phyloP scores from a whole-genome alignment of 2,329 filamentous ascomycete genomes.

The Colletotrichum falcatum region DNA sequence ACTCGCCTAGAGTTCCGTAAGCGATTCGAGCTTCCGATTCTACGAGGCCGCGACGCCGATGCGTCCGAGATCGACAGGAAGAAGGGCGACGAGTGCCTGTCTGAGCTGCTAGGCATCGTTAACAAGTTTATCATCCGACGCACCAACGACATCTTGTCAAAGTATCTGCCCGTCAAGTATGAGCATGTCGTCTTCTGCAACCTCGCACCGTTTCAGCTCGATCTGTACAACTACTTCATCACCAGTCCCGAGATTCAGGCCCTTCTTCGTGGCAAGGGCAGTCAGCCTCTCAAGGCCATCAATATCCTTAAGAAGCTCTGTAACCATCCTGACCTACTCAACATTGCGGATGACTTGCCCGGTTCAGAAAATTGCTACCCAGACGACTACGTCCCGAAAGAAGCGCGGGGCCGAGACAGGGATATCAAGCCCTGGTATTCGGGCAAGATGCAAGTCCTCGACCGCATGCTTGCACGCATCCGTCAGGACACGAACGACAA shows the following conservation, averaged over 20 bases:
- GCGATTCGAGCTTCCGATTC: constrained; percentile 90
- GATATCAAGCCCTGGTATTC: constrained; percentile 97
- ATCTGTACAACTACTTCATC: constrained; percentile 97
- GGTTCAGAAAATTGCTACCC: constrained; percentile 87
- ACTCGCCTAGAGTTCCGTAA: constrained; percentile 93
- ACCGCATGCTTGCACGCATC: constrained; percentile 96
- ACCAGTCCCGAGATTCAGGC: constrained; percentile 95
- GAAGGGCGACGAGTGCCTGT: constrained; percentile 84
- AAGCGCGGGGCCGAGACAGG: constrained; percentile 86
- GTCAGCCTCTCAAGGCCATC: constrained; percentile 95
- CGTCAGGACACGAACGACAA: constrained; percentile 98
- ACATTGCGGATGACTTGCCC: constrained; percentile 84
- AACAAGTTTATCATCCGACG: constrained; percentile 99
- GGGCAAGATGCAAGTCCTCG: constrained; percentile 98
- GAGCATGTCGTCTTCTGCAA: constrained; percentile 99
- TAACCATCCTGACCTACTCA: constrained; percentile 95
- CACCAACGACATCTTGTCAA: constrained; percentile 97
- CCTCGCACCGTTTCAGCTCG: constrained; percentile 89
- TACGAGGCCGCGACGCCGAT: constrained; percentile 90
- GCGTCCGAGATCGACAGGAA: constrained; percentile 85
- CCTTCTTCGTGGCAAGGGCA: constrained; percentile 91
- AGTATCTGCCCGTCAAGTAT: constrained; percentile 98
- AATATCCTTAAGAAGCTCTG: constrained; percentile 97
- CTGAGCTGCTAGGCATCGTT: constrained; percentile 84
- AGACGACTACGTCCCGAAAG: constrained; percentile 88